Evolutionary conservation across 2,329 filamentous ascomycete genomes (phyloP).

Genomic region (Tolypocladium guangdongense): DNA sequence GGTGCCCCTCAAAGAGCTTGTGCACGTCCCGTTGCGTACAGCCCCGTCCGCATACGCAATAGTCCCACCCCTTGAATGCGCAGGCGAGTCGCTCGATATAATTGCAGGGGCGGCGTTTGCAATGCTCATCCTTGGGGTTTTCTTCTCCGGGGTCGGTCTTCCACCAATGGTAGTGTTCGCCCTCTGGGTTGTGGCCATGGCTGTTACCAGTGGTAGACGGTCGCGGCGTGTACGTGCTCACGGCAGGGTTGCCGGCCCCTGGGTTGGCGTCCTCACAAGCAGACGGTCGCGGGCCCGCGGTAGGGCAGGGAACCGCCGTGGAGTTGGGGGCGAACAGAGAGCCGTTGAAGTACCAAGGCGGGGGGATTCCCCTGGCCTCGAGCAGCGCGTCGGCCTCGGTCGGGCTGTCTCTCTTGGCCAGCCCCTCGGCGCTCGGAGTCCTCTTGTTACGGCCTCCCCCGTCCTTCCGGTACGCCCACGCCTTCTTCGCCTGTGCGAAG

Average conservation of each 20-base stretch:
- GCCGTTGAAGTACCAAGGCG: neutral
- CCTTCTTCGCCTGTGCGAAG: neutral
- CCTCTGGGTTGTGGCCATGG: too few relatives aligned
- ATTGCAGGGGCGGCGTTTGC: neutral
- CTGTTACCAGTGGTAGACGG: too few relatives aligned
- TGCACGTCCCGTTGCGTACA: neutral
- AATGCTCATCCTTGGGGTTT: neutral
- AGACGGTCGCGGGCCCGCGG: too few relatives aligned
- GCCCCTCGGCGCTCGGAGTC: neutral
- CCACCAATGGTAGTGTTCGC: accelerated
- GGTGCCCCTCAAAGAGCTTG: neutral
- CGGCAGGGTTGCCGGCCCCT: too few relatives aligned
- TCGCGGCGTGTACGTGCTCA: too few relatives aligned
- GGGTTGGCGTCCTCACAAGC: too few relatives aligned
- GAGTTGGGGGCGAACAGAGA: neutral
- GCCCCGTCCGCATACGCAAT: neutral
- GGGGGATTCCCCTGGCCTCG: too few relatives aligned
- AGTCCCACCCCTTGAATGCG: neutral
- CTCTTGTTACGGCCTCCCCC: neutral
- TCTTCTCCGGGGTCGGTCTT: neutral
- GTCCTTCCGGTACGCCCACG: neutral
- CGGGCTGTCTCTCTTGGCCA: neutral
- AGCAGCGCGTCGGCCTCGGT: neutral
- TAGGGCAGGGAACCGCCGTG: neutral
- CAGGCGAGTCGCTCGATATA: neutral